Evolutionary conservation across 2,329 filamentous ascomycete species (phyloP).

Genomic region (Fusarium sp.): DNA sequence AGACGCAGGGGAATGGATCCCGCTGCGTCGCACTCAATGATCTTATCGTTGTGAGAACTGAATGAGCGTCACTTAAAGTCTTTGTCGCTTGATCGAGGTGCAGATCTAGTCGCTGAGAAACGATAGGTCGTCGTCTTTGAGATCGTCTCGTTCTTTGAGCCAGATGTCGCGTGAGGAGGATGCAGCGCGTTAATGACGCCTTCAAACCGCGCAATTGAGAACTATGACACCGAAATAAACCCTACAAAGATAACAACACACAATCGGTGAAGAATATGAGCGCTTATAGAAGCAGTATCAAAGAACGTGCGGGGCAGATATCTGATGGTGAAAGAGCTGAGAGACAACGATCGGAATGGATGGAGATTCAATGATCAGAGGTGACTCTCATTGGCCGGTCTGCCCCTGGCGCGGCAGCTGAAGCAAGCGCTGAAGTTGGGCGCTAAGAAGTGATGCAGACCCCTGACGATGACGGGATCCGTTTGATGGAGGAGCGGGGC

Average conservation of each 20-base stretch:
- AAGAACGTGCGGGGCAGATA: not conserved
- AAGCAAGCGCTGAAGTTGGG: not conserved
- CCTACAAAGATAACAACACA: not conserved
- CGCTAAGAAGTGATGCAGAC: not conserved
- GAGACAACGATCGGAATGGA: not conserved
- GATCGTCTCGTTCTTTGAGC: not conserved
- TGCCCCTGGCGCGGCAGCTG: constrained; percentile 5
- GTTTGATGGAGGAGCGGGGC: not conserved
- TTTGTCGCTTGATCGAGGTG: not conserved
- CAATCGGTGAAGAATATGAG: not conserved
- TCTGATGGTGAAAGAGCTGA: not conserved
- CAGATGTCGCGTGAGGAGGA: not conserved
- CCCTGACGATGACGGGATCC: not conserved
- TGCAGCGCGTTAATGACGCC: not conserved
- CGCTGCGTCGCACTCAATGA: not conserved
- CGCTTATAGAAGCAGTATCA: not conserved
- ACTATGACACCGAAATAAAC: not conserved
- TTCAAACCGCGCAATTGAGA: not conserved
- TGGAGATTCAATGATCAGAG: not conserved
- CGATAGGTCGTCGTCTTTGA: not conserved
- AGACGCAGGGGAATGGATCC: not conserved
- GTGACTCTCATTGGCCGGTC: constrained; percentile 15
- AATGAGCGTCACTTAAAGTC: not conserved
- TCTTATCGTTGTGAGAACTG: not conserved
- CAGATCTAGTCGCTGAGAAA: not conserved